phyloP scores from a whole-genome alignment of 768 basidiomycete species.

The Termitomyces sp. region DNA sequence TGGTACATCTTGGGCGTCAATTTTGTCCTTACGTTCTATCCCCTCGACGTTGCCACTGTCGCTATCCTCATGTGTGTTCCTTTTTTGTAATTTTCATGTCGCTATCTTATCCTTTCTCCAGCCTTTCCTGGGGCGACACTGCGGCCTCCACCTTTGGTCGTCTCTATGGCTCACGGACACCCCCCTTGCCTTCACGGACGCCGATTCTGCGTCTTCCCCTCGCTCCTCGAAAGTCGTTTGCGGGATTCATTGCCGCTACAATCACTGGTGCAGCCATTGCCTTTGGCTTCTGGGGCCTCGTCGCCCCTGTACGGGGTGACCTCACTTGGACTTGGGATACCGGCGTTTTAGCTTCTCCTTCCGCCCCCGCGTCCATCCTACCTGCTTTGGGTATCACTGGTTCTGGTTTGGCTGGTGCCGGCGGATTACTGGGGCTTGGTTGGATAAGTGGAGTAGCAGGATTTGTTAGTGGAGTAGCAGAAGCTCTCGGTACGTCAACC shows the following conservation, averaged over 20 bases:
- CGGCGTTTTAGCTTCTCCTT: slow-evolving; percentile 36
- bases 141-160: slow-evolving; percentile 90
- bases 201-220: slow-evolving; percentile 58
- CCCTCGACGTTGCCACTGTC: slow-evolving; percentile 85
- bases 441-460: slow-evolving; percentile 64
- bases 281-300: slow-evolving; percentile 64
- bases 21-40: slow-evolving; percentile 69
- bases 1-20: slow-evolving; percentile 90
- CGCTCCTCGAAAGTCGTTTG: slow-evolving; percentile 79
- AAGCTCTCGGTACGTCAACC: slow-evolving; percentile 71
- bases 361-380: slow-evolving; percentile 16
- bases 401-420: slow-evolving; percentile 16
- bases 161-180: slow-evolving; percentile 71
- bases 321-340: slow-evolving; percentile 56
- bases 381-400: slow-evolving; percentile 12
- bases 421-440: slow-evolving; percentile 49
- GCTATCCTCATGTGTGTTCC: slow-evolving; percentile 78
- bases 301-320: slow-evolving; percentile 42
- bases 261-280: slow-evolving; percentile 69
- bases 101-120: slow-evolving; percentile 23
- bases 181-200: slow-evolving; percentile 36
- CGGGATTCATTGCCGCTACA: slow-evolving; percentile 77
- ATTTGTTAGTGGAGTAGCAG: slow-evolving; percentile 79
- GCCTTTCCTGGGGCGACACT: slow-evolving; percentile 95
- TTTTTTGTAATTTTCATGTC: neutral